These are phyloP conservation scores for Fusarium haematococcum DNA, from an alignment of 2,329 filamentous ascomycete species.

Conservation along the genomic window DNA sequence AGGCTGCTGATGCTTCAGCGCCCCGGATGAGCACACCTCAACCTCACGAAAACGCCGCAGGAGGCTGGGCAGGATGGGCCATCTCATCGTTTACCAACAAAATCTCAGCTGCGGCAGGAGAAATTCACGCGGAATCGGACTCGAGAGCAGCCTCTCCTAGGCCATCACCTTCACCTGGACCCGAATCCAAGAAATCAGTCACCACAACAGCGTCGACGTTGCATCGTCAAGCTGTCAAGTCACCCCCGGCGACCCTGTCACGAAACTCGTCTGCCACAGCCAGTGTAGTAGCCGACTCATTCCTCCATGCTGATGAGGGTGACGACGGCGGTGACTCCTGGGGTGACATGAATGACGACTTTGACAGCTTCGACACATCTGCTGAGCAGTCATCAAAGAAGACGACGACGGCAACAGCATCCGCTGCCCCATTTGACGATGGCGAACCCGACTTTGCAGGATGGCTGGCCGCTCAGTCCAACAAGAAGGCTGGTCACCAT, in stretches of 20 bases:
- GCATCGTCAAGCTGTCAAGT: slow-evolving; percentile 70
- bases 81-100: slow-evolving; percentile 99
- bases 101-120: slow-evolving; percentile 82
- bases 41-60: slow-evolving; percentile 60
- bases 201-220: slow-evolving; percentile 68
- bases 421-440: slow-evolving; percentile 76
- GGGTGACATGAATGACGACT: slow-evolving; percentile 74
- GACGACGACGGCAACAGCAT: slow-evolving; percentile 42
- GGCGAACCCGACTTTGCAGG: slow-evolving; percentile 96
- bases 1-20: slow-evolving; percentile 62
- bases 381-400: slow-evolving; percentile 39
- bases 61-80: slow-evolving; percentile 93
- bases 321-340: slow-evolving; percentile 79
- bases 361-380: slow-evolving; percentile 55
- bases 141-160: slow-evolving; percentile 57
- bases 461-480: slow-evolving; percentile 89
- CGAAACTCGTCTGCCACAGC: slow-evolving; percentile 61
- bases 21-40: slow-evolving; percentile 86
- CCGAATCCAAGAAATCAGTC: slow-evolving; percentile 50
- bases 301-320: slow-evolving; percentile 67
- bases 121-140: slow-evolving; percentile 76
- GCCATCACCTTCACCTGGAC: slow-evolving; percentile 54
- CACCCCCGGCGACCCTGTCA: slow-evolving; percentile 60
- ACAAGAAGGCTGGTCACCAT: slow-evolving; percentile 70
- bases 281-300: slow-evolving; percentile 59